Evolutionary conservation across 306 rosid genomes (phyloP), one percentile per base, ranked within the genome.

Genomic region (Fragaria iinumae): DNA sequence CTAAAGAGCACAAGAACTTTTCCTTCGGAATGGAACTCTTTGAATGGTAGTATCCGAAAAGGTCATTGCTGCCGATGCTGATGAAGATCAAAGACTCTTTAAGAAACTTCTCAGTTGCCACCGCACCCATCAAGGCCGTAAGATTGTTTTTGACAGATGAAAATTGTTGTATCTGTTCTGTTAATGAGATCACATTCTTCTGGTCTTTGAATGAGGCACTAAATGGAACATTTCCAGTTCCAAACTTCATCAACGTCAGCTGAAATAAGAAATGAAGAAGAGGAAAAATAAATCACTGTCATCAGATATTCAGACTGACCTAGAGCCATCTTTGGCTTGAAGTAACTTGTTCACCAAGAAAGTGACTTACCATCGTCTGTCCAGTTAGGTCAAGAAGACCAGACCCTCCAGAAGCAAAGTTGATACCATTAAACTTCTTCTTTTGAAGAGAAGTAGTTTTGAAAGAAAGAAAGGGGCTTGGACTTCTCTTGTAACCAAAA

Each of bases 361-460:
- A 5, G 49, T 29, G 10, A 34, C 69, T 47, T 48, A 78, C 83
- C 68, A 8, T 14, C 29, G 69, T 59, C 32, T 23, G 56, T 68
- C 86, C 83, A 38, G 86, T 82, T 50, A 7, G 11, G 29, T 63
- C 76, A 68, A 82, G 49, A 66, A 78, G 32, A 71, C 86, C 83
- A 14, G 82, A 69, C 68, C 86, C 82, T 59, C 74, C 77, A 7
- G 77, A 82, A 27, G 86, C 86, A 39, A 82, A 82, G 80, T 82
- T 82, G 0, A 63, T 44, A 49, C 83, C 83, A 21, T 11, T n/a
- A 18, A 82, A 53, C 25, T 38, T 72, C 48, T 60, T 62, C 48
- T 41, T 82, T 23, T 5, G 71, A 43, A 70, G 67, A 17, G 72
- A 23, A 3, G 5, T 29, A 16, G 2, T 2, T 17, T 82, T 82